A percentile compares a stretch with the other conserved stretches of the same genome.
Conservation (phyloP, 2,329 filamentous ascomycete genomes). For the Eurotiales sp. region DNA sequence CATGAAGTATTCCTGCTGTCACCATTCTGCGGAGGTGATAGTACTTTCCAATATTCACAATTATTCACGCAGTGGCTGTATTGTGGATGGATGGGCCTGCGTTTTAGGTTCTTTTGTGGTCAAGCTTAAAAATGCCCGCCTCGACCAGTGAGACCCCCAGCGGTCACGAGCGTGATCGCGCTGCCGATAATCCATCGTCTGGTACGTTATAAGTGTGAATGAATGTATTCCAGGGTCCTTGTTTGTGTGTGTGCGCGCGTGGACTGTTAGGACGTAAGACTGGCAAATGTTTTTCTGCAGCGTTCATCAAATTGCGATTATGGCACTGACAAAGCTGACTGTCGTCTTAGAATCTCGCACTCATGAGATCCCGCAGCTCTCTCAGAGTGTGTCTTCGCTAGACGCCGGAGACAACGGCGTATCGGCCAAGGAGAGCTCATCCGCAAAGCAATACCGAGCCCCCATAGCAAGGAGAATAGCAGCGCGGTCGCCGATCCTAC, state of each 20-base stretch:
- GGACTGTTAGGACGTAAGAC: conserved; percentile 11
- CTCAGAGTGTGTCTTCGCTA: neutral
- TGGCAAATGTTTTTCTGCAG: neutral
- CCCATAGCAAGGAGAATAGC: conserved; percentile 26
- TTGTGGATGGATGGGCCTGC: too few relatives aligned
- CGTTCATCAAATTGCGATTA: neutral
- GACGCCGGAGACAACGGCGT: conserved; percentile 3
- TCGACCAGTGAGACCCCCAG: neutral
- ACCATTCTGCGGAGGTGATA: too few relatives aligned
- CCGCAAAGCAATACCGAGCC: conserved; percentile 26
- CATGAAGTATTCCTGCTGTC: too few relatives aligned
- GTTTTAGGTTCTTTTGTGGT: too few relatives aligned
- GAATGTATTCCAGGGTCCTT: conserved; percentile 1
- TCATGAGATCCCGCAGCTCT: neutral
- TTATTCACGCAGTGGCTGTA: too few relatives aligned
- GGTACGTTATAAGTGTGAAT: conserved; percentile 12
- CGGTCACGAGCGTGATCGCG: conserved; percentile 7
- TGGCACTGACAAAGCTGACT: neutral
- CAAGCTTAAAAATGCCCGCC: conserved; percentile 4
- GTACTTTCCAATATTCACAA: too few relatives aligned
- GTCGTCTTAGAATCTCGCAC: neutral
- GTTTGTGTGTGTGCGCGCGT: conserved; percentile 1
- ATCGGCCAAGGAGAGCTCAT: neutral
- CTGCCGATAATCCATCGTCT: conserved; percentile 2
- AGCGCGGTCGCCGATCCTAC: conserved; percentile 22